phyloP scores from a whole-genome alignment of 345 rosid genomes.

The Corchorus olitorius region DNA sequence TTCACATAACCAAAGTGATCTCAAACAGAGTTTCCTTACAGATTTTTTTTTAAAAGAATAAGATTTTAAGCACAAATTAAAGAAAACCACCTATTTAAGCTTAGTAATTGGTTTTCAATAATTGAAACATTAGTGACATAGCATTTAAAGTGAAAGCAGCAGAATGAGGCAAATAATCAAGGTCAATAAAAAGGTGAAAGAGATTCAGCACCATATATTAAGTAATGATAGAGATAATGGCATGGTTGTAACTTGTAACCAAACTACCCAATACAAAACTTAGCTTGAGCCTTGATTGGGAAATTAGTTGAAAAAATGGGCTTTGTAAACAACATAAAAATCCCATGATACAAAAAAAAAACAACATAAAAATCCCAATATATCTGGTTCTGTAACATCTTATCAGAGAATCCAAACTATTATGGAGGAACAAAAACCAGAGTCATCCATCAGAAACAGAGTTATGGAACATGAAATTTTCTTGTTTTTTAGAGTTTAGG shows the following conservation, averaged over 20 bases:
- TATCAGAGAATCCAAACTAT: not conserved
- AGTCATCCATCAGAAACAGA: not conserved
- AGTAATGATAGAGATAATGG: not conserved
- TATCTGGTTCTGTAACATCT: not conserved
- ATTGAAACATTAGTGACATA: too few species aligned
- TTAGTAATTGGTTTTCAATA: not conserved
- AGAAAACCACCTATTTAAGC: not conserved
- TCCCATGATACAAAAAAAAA: too few species aligned
- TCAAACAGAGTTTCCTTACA: slow-evolving; percentile 18
- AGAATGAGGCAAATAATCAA: not conserved
- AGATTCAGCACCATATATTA: too few species aligned
- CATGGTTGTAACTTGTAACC: too few species aligned
- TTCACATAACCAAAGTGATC: slow-evolving; percentile 30
- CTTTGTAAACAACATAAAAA: too few species aligned
- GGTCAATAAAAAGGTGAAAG: not conserved
- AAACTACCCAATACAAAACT: not conserved
- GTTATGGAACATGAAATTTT: too few species aligned
- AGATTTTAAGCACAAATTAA: not conserved
- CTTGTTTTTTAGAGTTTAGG: too few species aligned
- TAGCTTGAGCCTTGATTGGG: too few species aligned
- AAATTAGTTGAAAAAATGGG: too few species aligned
- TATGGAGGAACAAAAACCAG: not conserved
- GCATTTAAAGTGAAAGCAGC: too few species aligned
- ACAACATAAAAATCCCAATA: not conserved
- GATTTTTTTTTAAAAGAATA: slow-evolving; percentile 12